phyloP scores from a whole-genome alignment of 257 asterid species.

The Nicotiana undulata region DNA sequence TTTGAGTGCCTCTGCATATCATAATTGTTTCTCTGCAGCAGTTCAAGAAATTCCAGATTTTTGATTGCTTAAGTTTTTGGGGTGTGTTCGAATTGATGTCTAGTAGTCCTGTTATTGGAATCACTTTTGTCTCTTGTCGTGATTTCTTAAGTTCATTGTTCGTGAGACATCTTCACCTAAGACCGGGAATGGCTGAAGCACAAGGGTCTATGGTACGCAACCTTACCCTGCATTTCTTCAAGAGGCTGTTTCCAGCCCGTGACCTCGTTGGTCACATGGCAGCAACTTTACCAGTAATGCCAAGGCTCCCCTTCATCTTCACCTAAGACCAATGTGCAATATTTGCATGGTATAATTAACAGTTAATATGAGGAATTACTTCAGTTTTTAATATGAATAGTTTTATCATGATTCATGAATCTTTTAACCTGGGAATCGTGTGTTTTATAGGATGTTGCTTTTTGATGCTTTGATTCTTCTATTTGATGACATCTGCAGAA shows the following conservation, averaged over 20 bases:
- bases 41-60: neutral
- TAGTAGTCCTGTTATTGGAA: neutral
- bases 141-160: neutral
- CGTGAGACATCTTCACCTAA: neutral
- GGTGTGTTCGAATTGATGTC: neutral
- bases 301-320: neutral
- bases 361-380: neutral
- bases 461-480: neutral
- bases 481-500: neutral
- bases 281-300: no score
- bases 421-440: neutral
- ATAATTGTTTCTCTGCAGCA: neutral
- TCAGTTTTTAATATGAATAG: neutral
- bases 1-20: neutral
- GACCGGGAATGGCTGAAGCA: neutral
- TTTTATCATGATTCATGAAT: neutral
- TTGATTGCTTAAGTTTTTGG: neutral
- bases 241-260: no score
- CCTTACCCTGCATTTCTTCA: no score
- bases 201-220: no score
- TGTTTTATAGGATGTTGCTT: neutral
- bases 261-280: no score
- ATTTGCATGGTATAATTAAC: neutral
- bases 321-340: neutral
- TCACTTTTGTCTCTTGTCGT: neutral